Evolutionary conservation across 176 grass and related monocot genomes (phyloP).

Genomic region (Lolium multiflorum): DNA sequence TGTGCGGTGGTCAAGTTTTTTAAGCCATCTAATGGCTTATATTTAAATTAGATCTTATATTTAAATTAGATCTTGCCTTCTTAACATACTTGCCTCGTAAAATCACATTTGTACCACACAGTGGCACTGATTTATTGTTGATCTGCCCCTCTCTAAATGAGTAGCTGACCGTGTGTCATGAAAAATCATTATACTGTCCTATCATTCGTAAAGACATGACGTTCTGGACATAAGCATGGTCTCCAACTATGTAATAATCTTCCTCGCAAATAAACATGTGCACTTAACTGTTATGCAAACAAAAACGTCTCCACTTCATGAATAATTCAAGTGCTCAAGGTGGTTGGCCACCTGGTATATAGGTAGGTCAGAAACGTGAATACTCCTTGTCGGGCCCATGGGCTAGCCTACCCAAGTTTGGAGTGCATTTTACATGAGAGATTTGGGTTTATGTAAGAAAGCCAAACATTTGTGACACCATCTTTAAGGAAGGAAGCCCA

Average conservation of each 20-base stretch:
- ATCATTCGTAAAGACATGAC: neutral
- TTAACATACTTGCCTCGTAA: slow-evolving; percentile 26
- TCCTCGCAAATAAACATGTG: neutral
- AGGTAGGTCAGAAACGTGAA: slow-evolving; percentile 32
- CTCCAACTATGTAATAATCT: slow-evolving; percentile 14
- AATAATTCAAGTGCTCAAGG: slow-evolving; percentile 19
- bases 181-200: slow-evolving; percentile 1
- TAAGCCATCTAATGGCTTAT: slow-evolving; percentile 17
- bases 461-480: neutral
- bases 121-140: slow-evolving; percentile 16
- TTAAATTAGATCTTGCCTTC: neutral
- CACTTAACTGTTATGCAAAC: slow-evolving; percentile 9
- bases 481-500: neutral
- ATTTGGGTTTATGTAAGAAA: neutral
- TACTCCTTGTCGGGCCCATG: too few species aligned
- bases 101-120: slow-evolving; percentile 16
- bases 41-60: slow-evolving; percentile 8
- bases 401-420: slow-evolving; percentile 11
- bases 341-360: neutral
- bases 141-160: slow-evolving; percentile 7
- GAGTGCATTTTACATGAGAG: neutral
- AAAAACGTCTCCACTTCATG: slow-evolving; percentile 18
- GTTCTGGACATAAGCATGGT: neutral
- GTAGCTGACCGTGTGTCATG: slow-evolving; percentile 14
- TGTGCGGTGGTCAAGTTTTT: neutral